Conservation (phyloP, 441 rosid species). For the Syzygium syzygioides region DNA sequence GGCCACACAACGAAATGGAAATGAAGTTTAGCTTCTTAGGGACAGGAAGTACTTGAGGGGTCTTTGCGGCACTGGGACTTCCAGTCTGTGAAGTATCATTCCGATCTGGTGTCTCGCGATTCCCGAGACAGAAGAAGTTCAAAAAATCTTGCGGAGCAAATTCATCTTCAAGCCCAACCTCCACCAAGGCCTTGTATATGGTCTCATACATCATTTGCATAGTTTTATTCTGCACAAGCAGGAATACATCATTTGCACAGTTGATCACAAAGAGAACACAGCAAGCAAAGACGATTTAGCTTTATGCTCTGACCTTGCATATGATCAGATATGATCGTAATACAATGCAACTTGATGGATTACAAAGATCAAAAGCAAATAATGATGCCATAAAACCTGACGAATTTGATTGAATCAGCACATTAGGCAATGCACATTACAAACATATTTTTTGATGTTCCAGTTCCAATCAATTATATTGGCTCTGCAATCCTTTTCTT, state of each 20-base stretch:
- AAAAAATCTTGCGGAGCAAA: slow-evolving; percentile 75
- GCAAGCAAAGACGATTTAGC: not conserved
- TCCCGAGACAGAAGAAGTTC: slow-evolving; percentile 92
- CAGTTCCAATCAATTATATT: not conserved
- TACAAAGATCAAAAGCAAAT: not conserved
- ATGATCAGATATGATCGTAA: not conserved
- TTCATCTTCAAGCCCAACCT: slow-evolving; percentile 68
- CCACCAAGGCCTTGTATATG: slow-evolving; percentile 68
- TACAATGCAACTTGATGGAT: not conserved
- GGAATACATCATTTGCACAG: not conserved
- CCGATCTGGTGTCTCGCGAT: slow-evolving; percentile 50
- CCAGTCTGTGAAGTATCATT: slow-evolving; percentile 12
- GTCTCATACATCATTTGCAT: slow-evolving; percentile 99
- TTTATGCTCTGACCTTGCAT: not conserved
- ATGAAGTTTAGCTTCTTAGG: not conserved
- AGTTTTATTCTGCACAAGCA: slow-evolving; percentile 64
- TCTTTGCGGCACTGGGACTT: slow-evolving; percentile 42
- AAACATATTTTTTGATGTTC: not conserved
- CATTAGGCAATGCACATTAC: not conserved
- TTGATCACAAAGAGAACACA: not conserved
- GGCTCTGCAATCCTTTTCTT: not conserved
- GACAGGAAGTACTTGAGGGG: slow-evolving; percentile 57
- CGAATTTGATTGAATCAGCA: not conserved
- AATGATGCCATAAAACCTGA: not conserved
- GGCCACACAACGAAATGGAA: not conserved